Conservation (phyloP, 1,284 basidiomycete genomes). For the Ceratobasidium papillatum region DNA sequence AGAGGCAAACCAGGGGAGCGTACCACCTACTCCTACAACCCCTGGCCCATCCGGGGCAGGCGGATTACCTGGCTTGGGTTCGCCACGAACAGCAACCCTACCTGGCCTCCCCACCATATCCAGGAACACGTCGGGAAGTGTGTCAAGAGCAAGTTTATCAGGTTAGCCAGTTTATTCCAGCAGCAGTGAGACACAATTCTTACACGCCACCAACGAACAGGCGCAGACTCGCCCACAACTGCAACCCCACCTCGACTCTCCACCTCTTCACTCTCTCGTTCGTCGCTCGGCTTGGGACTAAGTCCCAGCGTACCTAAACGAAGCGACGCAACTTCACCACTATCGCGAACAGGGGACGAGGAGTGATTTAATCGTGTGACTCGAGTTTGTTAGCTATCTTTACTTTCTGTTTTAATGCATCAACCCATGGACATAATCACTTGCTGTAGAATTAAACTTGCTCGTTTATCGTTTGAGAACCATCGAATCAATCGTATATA, state of each 20-base stretch:
- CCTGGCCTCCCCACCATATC: conserved; percentile 29
- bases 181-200: background rate
- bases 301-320: conserved; percentile 26
- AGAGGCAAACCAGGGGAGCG: conserved; percentile 71
- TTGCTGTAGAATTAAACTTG: conserved; percentile 34
- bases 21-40: conserved; percentile 27
- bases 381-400: background rate
- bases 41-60: background rate
- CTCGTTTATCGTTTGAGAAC: background rate
- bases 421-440: conserved; percentile 13
- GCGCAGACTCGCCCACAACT: conserved; percentile 32
- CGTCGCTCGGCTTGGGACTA: conserved; percentile 25
- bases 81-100: conserved; percentile 11
- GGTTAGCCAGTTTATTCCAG: background rate
- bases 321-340: conserved; percentile 34
- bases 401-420: conserved; percentile 6
- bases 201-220: background rate
- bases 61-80: background rate
- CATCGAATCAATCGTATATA: conserved; percentile 7
- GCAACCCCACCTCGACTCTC: conserved; percentile 32
- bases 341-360: conserved; percentile 31
- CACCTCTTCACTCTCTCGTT: conserved; percentile 33
- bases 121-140: background rate
- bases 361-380: background rate
- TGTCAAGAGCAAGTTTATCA: conserved; percentile 12